Base-by-base conservation (phyloP, 2,329 filamentous ascomycete genomes). In the Curvularia sp. region DNA sequence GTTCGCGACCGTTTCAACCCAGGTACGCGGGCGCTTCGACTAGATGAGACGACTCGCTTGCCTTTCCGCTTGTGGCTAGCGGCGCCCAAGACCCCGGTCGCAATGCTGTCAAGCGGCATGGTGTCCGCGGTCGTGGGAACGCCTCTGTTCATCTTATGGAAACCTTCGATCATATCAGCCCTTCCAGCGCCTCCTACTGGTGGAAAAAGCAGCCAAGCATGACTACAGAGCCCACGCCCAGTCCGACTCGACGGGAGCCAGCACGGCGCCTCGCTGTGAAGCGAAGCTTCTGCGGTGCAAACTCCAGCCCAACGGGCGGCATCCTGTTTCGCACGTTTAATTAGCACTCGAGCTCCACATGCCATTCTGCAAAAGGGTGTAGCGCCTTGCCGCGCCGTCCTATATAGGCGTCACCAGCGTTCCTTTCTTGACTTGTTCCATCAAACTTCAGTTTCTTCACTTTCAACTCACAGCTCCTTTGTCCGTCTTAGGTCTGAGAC, bases 251-350 rank as follows among this genome's bases (percentile, higher is more conserved):
- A 54, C 39, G 47, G 57, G 61, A 62, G 57, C 58, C 49, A 63
- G 57, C 50, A 55, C 54, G 57, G 49, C 56, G 47, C 56, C 51
- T 62, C 48, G 57, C 41, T 56, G 54, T 56, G 49, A 46, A 67
- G 60, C 55, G 48, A 57, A 52, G 59, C 60, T 62, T 66, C 57
- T 60, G 53, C 60, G 62, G 70, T 64, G 57, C 26, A 59, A 64
- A 63, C 61, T 62, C 67, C 51, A 62, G 49, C 54, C 35, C 58
- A 6, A 38, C 15, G 1, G 58, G 55, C 54, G 61, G 60, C 48
- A 43, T 48, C 44, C 54, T 53, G 73, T 76, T 76, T 76, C 73
- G 67, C 66, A 70, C 67, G 65, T 75, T 75, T 74, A 67, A 76
- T 76, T 70, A 74, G 62, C 28, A 20, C 9, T 48, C 58, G 15